These are phyloP conservation scores for Tephrocybe sp. DNA, from an alignment of 768 basidiomycete genomes.

Conservation along the genomic window DNA sequence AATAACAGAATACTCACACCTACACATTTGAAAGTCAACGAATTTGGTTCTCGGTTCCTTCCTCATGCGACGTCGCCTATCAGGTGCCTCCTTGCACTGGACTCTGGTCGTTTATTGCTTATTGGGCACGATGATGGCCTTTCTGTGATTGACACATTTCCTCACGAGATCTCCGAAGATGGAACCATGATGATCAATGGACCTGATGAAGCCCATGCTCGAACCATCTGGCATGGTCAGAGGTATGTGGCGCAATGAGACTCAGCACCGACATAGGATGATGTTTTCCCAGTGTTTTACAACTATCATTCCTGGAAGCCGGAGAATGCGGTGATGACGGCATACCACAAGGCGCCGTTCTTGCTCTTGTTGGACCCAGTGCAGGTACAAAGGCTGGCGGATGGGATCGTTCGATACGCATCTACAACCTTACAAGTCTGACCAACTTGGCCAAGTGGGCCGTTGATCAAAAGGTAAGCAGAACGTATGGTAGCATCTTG, in stretches of 20 bases:
- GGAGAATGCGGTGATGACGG: slow-evolving; percentile 50
- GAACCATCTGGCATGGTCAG: slow-evolving; percentile 77
- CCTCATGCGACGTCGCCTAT: slow-evolving; percentile 77
- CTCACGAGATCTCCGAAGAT: slow-evolving; percentile 61
- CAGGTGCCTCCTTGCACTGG: slow-evolving; percentile 68
- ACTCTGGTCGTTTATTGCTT: slow-evolving; percentile 61
- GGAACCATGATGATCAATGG: slow-evolving; percentile 51
- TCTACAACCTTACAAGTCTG: slow-evolving; percentile 83
- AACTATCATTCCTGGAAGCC: slow-evolving; percentile 72
- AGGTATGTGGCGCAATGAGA: slow-evolving; percentile 43
- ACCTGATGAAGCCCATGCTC: slow-evolving; percentile 68
- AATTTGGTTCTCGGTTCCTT: slow-evolving; percentile 83
- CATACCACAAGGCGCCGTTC: slow-evolving; percentile 40
- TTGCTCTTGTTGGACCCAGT: slow-evolving; percentile 71
- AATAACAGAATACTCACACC: slow-evolving; percentile 52
- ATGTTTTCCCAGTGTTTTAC: slow-evolving; percentile 58
- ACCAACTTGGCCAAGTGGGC: slow-evolving; percentile 75
- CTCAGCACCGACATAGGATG: too few species aligned
- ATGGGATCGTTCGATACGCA: slow-evolving; percentile 56
- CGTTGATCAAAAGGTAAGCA: slow-evolving; percentile 58
- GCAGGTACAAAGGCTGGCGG: slow-evolving; percentile 56
- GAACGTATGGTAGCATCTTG: slow-evolving; percentile 30
- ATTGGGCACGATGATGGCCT: slow-evolving; percentile 80
- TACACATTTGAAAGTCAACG: slow-evolving; percentile 64
- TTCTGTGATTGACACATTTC: slow-evolving; percentile 81